phyloP scores from a whole-genome alignment of 106 monocot genomes.

The Dendrobium chrysotoxum region DNA sequence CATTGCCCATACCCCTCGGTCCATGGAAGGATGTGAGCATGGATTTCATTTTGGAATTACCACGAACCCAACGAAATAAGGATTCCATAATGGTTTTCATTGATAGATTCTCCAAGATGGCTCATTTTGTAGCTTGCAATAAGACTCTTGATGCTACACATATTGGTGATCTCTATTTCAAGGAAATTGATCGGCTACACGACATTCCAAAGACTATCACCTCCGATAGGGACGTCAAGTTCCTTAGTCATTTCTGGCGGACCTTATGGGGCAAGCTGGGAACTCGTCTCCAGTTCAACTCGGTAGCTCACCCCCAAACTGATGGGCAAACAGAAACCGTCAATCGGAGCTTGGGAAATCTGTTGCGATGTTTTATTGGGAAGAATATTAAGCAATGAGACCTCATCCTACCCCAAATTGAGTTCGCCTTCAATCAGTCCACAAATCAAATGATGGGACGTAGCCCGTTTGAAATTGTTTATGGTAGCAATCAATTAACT shows the following conservation, averaged over 20 bases:
- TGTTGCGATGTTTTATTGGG: no score
- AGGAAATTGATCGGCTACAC: background rate
- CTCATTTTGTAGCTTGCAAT: background rate
- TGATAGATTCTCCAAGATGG: background rate
- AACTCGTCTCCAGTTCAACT: no score
- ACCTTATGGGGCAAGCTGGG: background rate
- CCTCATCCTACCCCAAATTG: no score
- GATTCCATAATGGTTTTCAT: background rate
- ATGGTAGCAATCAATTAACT: no score
- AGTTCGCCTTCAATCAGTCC: no score
- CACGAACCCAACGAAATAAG: background rate
- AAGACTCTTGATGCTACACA: background rate
- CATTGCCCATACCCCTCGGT: background rate
- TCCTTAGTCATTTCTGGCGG: background rate
- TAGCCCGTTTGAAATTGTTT: no score
- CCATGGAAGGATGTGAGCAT: background rate
- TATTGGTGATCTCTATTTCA: background rate
- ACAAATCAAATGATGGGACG: no score
- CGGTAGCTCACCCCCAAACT: no score
- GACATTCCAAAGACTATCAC: background rate
- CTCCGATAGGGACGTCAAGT: background rate
- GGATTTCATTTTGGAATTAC: background rate
- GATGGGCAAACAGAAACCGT: no score
- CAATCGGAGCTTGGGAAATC: no score
- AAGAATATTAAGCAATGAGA: no score